Evolutionary conservation across 2,329 filamentous ascomycete species (phyloP), one percentile per base, ranked within the genome.

Genomic region (Sclerotinia borealis): DNA sequence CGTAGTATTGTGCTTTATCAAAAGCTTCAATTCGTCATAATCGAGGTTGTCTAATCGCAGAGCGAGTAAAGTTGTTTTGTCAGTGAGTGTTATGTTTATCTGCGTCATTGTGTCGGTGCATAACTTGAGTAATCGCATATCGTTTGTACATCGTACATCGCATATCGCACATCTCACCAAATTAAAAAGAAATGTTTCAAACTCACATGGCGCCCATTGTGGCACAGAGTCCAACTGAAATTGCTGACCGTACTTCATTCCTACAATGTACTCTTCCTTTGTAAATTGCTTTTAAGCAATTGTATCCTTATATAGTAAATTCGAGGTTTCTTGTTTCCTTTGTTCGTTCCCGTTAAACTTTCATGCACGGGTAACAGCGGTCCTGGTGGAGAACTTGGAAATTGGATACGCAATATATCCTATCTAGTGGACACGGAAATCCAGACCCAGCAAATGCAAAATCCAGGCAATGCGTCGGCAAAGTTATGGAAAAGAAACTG

Each of bases 11-110:
- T 83, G 83, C 75, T 93, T 95, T 79, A 96, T 93, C 72, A 91
- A 82, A 75, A 90, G 83, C 77, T 96, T 96, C 67, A 96, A 83
- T 55, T 90, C 89, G 75, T 93, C 91, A 80, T 96, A 96, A 76
- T 95, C 91, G 76, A 96, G 86, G 76, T 96, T 95, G 75, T 93
- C 88, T 91, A 36, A 34, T 27, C 67, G 64, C 31, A 63, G 37
- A 45, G 41, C 22, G 31, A 55, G 37, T n/a, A 66, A 61, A 36
- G 34, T 22, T 17, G 45, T 34, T 11, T 11, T 60, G 58, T 65
- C 52, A 64, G 63, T 48, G 11, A n/a, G n/a, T n/a, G n/a, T n/a
- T n/a, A n/a, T n/a, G n/a, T n/a, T 11, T 37, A 55, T 41, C 47
- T 63, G 61, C 47, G 61, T 59, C 52, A 63, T 51, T n/a, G 29